phyloP scores from a whole-genome alignment of 2,329 filamentous ascomycete genomes.

The Pseudopithomyces maydicus region DNA sequence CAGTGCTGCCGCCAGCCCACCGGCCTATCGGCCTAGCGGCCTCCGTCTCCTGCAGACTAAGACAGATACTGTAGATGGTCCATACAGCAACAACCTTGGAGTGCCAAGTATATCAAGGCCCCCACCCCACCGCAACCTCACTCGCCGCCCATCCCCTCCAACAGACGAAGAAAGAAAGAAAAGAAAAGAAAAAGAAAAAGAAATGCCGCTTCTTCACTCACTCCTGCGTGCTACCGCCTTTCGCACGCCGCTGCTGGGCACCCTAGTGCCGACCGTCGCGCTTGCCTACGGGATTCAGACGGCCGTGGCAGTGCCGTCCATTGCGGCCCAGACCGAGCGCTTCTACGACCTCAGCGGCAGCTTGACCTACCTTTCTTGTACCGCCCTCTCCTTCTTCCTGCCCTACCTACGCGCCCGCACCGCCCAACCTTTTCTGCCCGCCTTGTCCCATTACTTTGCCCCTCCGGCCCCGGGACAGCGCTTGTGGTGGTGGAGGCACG shows the following conservation, averaged over 20 bases:
- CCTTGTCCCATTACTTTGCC: conserved; percentile 32
- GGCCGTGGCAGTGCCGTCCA: conserved; percentile 66
- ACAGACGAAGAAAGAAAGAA: too few relatives aligned
- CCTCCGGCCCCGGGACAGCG: conserved; percentile 31
- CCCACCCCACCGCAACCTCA: too few relatives aligned
- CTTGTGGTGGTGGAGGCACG: conserved; percentile 65
- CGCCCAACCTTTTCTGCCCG: conserved; percentile 51
- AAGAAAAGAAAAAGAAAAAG: too few relatives aligned
- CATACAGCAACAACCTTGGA: too few relatives aligned
- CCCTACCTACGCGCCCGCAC: conserved; percentile 62
- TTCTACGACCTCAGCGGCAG: conserved; percentile 73
- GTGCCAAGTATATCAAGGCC: too few relatives aligned
- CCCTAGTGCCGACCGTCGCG: conserved; percentile 64
- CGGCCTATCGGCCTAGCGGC: too few relatives aligned
- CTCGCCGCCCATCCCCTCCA: too few relatives aligned
- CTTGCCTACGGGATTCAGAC: conserved; percentile 68
- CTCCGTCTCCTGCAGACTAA: too few relatives aligned
- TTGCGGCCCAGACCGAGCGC: conserved; percentile 64
- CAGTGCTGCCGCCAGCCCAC: too few relatives aligned
- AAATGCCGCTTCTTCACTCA: conserved; percentile 49
- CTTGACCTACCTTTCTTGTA: conserved; percentile 68
- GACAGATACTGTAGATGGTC: too few relatives aligned
- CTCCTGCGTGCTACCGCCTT: conserved; percentile 67
- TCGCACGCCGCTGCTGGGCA: conserved; percentile 65
- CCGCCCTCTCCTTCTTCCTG: conserved; percentile 65